A percentile compares a stretch with the other conserved stretches of the same genome.
These are phyloP conservation scores for Tetrahymena thermophila DNA, from an alignment of 73 alveolate genomes.

Conservation along the genomic window DNA sequence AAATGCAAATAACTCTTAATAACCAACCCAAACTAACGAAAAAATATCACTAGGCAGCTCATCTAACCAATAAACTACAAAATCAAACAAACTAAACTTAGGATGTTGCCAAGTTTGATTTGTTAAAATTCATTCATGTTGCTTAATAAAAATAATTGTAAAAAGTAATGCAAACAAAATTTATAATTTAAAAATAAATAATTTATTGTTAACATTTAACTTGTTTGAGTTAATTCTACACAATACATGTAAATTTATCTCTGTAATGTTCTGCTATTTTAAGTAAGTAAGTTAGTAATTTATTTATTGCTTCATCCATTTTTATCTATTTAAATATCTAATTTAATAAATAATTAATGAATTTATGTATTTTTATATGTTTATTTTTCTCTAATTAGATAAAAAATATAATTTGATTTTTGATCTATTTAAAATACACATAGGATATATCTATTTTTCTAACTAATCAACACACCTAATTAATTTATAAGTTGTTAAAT, in stretches of 20 bases:
- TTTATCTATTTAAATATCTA: too few relatives aligned
- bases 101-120: background rate
- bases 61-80: background rate
- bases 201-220: background rate
- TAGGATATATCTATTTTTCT: too few relatives aligned
- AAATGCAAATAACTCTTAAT: background rate
- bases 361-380: background rate
- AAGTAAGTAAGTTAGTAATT: background rate
- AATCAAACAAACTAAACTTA: background rate
- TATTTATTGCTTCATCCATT: background rate
- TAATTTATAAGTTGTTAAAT: too few relatives aligned
- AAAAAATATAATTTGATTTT: background rate
- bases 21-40: background rate
- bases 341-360: too few relatives aligned
- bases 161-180: background rate
- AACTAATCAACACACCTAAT: background rate
- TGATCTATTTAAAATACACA: background rate
- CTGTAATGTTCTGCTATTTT: too few relatives aligned
- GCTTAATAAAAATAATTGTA: background rate
- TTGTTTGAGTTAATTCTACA: background rate
- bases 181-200: too few relatives aligned
- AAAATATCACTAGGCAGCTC: background rate
- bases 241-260: background rate
- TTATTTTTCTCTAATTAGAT: background rate
- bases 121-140: background rate